A percentile compares a stretch with the other conserved stretches of the same genome.
Evolutionary conservation across 495 filamentous ascomycete genomes (phyloP).

Genomic region (Aeminium ludgeri): DNA sequence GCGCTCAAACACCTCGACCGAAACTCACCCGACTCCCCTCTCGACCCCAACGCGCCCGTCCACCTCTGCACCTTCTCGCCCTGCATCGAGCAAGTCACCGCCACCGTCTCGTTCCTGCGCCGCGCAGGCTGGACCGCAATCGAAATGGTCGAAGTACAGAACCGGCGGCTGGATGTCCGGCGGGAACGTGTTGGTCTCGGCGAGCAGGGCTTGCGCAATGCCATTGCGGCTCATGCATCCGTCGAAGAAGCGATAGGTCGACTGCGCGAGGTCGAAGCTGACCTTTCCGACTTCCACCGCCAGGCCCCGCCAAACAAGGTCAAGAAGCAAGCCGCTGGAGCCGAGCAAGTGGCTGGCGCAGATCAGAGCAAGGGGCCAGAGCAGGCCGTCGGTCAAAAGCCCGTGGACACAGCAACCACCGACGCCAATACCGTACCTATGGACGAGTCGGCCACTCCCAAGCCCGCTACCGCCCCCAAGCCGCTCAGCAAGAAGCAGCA

Average conservation of each 20-base stretch:
- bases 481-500: slow-evolving; percentile 7
- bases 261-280: slow-evolving; percentile 54
- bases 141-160: slow-evolving; percentile 71
- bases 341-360: too few relatives aligned
- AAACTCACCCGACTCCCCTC: slow-evolving; percentile 39
- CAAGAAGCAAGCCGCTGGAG: slow-evolving; percentile 11
- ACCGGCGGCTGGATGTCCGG: slow-evolving; percentile 60
- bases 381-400: slow-evolving; percentile 12
- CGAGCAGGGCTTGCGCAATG: slow-evolving; percentile 38
- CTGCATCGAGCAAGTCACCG: slow-evolving; percentile 86
- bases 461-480: too few relatives aligned
- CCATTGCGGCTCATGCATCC: slow-evolving; percentile 40
- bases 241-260: slow-evolving; percentile 64
- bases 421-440: slow-evolving; percentile 16
- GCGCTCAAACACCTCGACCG: slow-evolving; percentile 73
- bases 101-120: slow-evolving; percentile 62
- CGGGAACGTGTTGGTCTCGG: slow-evolving; percentile 60
- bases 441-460: slow-evolving; percentile 17
- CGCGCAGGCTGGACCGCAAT: slow-evolving; percentile 77
- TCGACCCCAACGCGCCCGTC: slow-evolving; percentile 48
- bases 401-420: too few relatives aligned
- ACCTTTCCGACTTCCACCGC: slow-evolving; percentile 37
- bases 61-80: slow-evolving; percentile 88
- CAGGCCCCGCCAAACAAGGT: slow-evolving; percentile 1
- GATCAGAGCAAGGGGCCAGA: too few relatives aligned